Conservation (phyloP, 192 early-diverging fungal species). For the Coemansia sp. region DNA sequence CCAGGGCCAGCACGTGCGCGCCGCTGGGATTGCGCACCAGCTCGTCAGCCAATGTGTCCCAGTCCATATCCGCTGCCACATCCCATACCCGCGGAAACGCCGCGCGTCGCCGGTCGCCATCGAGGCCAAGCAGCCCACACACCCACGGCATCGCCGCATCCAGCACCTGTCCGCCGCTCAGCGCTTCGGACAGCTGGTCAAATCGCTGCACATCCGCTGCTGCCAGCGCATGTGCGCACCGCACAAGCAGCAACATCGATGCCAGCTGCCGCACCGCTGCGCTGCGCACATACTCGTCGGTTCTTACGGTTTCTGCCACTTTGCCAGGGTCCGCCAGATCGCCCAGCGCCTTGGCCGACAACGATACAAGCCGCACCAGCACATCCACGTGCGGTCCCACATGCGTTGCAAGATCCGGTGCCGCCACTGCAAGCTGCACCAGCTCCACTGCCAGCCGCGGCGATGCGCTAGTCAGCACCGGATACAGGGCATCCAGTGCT, state of each 20-base stretch:
- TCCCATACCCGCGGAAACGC: slow-evolving; percentile 30
- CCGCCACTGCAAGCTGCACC: slow-evolving; percentile 22
- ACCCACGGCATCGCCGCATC: slow-evolving; percentile 46
- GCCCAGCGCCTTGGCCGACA: slow-evolving; percentile 17
- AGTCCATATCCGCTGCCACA: slow-evolving; percentile 16
- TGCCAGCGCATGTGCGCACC: slow-evolving; percentile 21
- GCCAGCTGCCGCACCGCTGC: slow-evolving; percentile 29
- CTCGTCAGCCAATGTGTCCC: slow-evolving; percentile 27
- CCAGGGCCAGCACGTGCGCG: slow-evolving; percentile 22
- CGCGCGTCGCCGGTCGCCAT: background rate
- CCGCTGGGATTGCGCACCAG: slow-evolving; percentile 17
- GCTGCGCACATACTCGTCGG: slow-evolving; percentile 30
- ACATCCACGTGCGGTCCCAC: slow-evolving; percentile 3
- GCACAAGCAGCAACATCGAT: slow-evolving; percentile 25
- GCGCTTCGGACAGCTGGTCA: slow-evolving; percentile 23
- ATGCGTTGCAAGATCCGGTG: background rate
- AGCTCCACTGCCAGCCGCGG: slow-evolving; percentile 20
- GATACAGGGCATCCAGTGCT: slow-evolving; percentile 11
- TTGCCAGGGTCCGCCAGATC: slow-evolving; percentile 19
- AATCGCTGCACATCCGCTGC: background rate
- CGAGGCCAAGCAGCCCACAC: slow-evolving; percentile 37
- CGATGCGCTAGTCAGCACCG: slow-evolving; percentile 25
- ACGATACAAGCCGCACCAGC: slow-evolving; percentile 18
- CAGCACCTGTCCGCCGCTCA: slow-evolving; percentile 13
- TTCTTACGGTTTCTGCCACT: slow-evolving; percentile 16